These are phyloP conservation scores for Trichoderma virens DNA, from an alignment of 495 filamentous ascomycete species.

Conservation along the genomic window DNA sequence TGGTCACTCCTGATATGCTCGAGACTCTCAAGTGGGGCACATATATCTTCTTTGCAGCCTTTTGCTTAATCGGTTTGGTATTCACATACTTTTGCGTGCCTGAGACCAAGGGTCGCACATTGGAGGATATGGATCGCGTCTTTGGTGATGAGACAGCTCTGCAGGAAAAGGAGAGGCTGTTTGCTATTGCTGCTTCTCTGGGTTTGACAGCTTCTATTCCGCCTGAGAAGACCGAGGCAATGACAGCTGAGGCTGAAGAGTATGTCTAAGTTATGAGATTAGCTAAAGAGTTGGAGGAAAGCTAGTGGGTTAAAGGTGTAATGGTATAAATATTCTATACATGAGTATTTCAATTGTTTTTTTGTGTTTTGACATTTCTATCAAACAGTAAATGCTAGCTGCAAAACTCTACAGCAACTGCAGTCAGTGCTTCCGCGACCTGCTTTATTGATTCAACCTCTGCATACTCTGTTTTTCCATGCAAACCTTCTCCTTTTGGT, in stretches of 20 bases:
- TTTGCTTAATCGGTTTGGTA: slow-evolving; percentile 14
- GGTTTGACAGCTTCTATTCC: slow-evolving; percentile 22
- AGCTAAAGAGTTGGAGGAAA: background rate
- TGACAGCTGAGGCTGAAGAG: background rate
- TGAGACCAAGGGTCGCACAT: slow-evolving; percentile 23
- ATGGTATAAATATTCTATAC: background rate
- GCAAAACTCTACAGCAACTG: slow-evolving; percentile 13
- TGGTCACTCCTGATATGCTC: slow-evolving; percentile 55
- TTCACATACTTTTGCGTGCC: slow-evolving; percentile 23
- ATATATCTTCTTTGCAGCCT: slow-evolving; percentile 57
- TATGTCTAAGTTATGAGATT: background rate
- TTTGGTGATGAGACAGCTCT: slow-evolving; percentile 20
- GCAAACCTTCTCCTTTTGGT: slow-evolving; percentile 33
- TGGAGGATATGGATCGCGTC: slow-evolving; percentile 26
- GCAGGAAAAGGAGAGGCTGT: slow-evolving; percentile 18
- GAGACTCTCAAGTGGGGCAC: slow-evolving; percentile 49
- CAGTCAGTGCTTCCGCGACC: slow-evolving; percentile 16
- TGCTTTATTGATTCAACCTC: slow-evolving; percentile 23
- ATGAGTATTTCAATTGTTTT: background rate
- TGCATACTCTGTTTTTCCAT: slow-evolving; percentile 41
- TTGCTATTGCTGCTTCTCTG: slow-evolving; percentile 15
- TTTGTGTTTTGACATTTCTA: background rate
- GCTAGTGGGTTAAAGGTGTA: background rate
- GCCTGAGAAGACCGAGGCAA: slow-evolving; percentile 21
- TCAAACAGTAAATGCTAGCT: background rate